Base-by-base conservation (phyloP, 1,284 basidiomycete genomes). In the Polyporus tsugae region DNA sequence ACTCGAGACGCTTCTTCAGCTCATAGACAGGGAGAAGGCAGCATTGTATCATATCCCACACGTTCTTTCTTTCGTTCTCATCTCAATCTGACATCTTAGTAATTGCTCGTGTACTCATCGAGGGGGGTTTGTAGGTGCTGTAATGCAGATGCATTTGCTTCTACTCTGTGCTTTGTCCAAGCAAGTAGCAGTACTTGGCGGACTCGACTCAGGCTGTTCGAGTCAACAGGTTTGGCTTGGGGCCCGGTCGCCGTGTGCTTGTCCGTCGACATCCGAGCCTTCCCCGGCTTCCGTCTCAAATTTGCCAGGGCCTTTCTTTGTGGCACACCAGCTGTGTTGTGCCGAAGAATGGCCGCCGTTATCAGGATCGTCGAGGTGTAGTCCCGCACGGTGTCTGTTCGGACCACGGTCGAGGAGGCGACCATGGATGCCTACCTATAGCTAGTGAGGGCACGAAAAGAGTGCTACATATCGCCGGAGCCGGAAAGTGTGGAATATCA, bases 21-120 rank as follows among this genome's bases (percentile, higher is more conserved):
- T 44, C 41, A 57, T 63, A 65, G 63, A 61, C 35, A 39, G 15
- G 10, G 49, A 35, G 46, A 25, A 46, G 46, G 33, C 38, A 25
- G 71, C 68, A 73, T 70, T 75, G 75, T 75, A 74, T 68, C 72
- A 72, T 74, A 75, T 68, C 69, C 63, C 71, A 68, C 74, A 74
- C 72, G 59, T 67, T 74, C 74, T 41, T 73, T 73, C 29, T 36
- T 69, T 42, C 38, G 10, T 25, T 22, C 7, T 46, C 36, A 41
- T 60, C 58, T 58, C 44, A 46, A 46, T 60, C 53, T 70, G 58
- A 58, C 67, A 58, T 53, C 61, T 49, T 70, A 60, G 60, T 70
- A 67, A 61, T 62, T 62, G 53, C 65, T 61, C 62, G 65, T 69
- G 66, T 73, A 73, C 67, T 69, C 58, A 55, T 52, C 52, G 60